Conservation (phyloP, 1,139 yeast species). For the Hemisphaericaspora subhashii region DNA sequence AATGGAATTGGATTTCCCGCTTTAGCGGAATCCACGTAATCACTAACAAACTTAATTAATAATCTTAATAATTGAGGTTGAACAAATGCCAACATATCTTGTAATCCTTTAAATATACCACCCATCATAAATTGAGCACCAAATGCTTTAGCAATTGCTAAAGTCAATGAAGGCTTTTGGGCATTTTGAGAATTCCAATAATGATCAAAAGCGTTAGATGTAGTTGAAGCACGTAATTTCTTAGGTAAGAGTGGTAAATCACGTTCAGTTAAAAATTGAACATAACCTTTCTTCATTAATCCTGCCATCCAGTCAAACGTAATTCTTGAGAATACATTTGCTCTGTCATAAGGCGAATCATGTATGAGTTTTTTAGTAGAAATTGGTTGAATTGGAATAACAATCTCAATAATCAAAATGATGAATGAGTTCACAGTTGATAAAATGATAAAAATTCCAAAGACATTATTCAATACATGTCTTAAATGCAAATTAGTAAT, state of each 20-base stretch:
- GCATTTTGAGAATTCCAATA: slow-evolving; percentile 56
- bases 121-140: slow-evolving; percentile 71
- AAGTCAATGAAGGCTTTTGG: slow-evolving; percentile 59
- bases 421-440: slow-evolving; percentile 50
- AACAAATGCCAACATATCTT: slow-evolving; percentile 78
- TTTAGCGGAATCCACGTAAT: slow-evolving; percentile 51
- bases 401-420: slow-evolving; percentile 55
- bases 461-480: slow-evolving; percentile 29
- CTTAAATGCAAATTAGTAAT: slow-evolving; percentile 53
- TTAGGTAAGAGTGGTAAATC: slow-evolving; percentile 84
- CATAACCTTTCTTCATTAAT: slow-evolving; percentile 82
- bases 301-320: slow-evolving; percentile 93
- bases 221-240: slow-evolving; percentile 53
- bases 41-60: slow-evolving; percentile 80
- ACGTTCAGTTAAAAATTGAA: slow-evolving; percentile 65
- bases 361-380: slow-evolving; percentile 39
- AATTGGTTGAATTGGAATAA: slow-evolving; percentile 44
- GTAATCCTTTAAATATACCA: slow-evolving; percentile 73
- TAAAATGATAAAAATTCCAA: slow-evolving; percentile 47
- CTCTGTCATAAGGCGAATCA: slow-evolving; percentile 67
- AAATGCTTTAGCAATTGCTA: slow-evolving; percentile 66
- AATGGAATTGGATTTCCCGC: slow-evolving; percentile 53
- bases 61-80: slow-evolving; percentile 85
- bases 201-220: slow-evolving; percentile 51
- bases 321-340: slow-evolving; percentile 77